Base-by-base conservation (phyloP, 176 grass and related monocot genomes). In the Tuctoria greenei region DNA sequence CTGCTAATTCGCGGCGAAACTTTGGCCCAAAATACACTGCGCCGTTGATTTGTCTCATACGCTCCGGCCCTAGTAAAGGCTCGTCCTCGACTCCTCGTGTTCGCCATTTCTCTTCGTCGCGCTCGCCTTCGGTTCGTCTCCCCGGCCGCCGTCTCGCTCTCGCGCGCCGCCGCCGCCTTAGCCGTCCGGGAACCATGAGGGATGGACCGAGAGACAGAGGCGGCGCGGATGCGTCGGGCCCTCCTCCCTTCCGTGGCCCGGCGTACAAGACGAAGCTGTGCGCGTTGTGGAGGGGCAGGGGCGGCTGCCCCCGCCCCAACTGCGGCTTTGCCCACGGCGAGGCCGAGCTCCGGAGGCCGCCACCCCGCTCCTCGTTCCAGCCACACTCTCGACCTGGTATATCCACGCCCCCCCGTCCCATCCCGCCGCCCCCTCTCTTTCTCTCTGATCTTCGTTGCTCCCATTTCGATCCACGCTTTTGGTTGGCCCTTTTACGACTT, bases 211-310 rank as follows among this genome's bases (percentile, higher is more conserved):
- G 61, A 35, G 74, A 77, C 12, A 51, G 61, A 24, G 61, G 44
- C 20, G 44, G 59, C 41, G 11, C 27, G 59, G 74, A 77, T 1
- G 74, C n/a, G n/a, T 51, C 43, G 63, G 86, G 56, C n/a, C 75
- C 76, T 65, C 86, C 70, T 0, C 81, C 64, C 7, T 77, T 77
- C 44, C 74, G 80, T 7, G 80, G 86, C 8, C 90, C 85, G 44
- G 77, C 86, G 36, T 92, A 77, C 83, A 92, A 95, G 89, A 95
- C 92, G 86, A 95, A 95, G 92, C 86, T 95, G 12, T 95, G 92
- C 61, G 56, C 56, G 42, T 80, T 95, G 5, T 95, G 84, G 88
- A 85, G 78, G 65, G 69, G 75, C 54, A 67, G 89, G n/a, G 57
- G 86, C 35, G 91, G 89, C 84, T 69, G 74, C 67, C 80, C 89